A percentile compares a stretch with the other conserved stretches of the same genome.
phyloP scores from a whole-genome alignment of 768 basidiomycete species.

The Tephrocybe sp. region DNA sequence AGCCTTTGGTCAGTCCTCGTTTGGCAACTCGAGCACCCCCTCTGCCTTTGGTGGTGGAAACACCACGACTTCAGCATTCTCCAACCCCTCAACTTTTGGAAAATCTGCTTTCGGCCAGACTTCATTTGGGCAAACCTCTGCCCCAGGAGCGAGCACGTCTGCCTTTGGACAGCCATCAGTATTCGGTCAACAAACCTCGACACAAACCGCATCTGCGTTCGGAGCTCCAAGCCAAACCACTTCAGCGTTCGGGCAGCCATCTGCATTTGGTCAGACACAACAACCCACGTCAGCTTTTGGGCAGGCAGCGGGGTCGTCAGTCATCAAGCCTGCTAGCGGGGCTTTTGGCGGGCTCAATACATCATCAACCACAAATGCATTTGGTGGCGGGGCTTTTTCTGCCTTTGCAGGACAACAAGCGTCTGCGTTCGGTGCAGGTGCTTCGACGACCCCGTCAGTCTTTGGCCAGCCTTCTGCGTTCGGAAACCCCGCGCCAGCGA shows the following conservation, averaged over 20 bases:
- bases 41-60: constrained; percentile 28
- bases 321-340: constrained; percentile 50
- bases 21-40: constrained; percentile 23
- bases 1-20: constrained; percentile 29
- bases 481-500: constrained; percentile 16
- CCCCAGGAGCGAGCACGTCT: constrained; percentile 5
- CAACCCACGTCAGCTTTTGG: constrained; percentile 31
- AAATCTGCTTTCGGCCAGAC: constrained; percentile 32
- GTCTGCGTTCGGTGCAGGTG: constrained; percentile 37
- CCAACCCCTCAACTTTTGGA: constrained; percentile 37
- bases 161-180: constrained; percentile 9
- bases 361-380: constrained; percentile 28
- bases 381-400: constrained; percentile 43
- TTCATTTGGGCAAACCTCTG: constrained; percentile 14
- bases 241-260: constrained; percentile 5
- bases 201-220: constrained; percentile 35
- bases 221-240: constrained; percentile 21
- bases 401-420: constrained; percentile 50
- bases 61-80: constrained; percentile 23
- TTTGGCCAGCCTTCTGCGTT: constrained; percentile 31
- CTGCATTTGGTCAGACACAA: constrained; percentile 31
- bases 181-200: constrained; percentile 23
- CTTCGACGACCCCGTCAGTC: constrained; percentile 22
- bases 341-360: constrained; percentile 43
- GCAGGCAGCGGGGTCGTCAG: constrained; percentile 26